Base-by-base conservation (phyloP, 441 rosid species). In the Populus hybrid region DNA sequence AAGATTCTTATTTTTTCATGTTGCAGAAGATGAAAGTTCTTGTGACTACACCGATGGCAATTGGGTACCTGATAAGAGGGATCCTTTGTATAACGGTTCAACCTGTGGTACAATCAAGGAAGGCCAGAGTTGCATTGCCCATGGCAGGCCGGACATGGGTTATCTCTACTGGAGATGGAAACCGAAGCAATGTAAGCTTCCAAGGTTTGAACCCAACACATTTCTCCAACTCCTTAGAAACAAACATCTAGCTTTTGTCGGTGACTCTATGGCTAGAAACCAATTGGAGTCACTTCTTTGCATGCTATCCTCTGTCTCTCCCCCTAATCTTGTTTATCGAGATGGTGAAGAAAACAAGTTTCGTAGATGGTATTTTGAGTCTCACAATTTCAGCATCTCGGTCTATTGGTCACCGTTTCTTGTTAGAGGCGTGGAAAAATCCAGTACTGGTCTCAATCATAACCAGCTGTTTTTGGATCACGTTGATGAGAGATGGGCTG, bases 341-440 rank as follows among this genome's bases (percentile, higher is more conserved):
- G 74, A 87, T 70, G 95, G 94, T 30, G 97, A 91, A 50, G 97
- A 91, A 6, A 87, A 88, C 77, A 95, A 89, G 80, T 94, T 92
- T 53, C 85, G 97, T 24, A 90, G 84, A 70, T 94, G 99, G 98
- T 84, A 85, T 73, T 91, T 92, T 75, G 87, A 76, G 24, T 81
- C 89, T 4, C 89, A 87, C 71, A 91, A 94, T 70, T 53, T 84
- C 42, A 88, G 66, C 50, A 34, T 94, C 35, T 93, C 99, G 8
- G 85, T 95, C 65, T 94, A 92, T 78, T 95, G 98, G 99, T 94
- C 99, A 68, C 98, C 99, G 12, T 95, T 94, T 89, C 87, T 94
- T 8, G 98, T 94, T 23, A 84, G 87, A 40, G 98, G 97, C 50
- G 42, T 85, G 26, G 97, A 95, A 87, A 94, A 92, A 84, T 91